Base-by-base conservation (phyloP, 2,329 filamentous ascomycete genomes). In the Aureobasidium sp. region DNA sequence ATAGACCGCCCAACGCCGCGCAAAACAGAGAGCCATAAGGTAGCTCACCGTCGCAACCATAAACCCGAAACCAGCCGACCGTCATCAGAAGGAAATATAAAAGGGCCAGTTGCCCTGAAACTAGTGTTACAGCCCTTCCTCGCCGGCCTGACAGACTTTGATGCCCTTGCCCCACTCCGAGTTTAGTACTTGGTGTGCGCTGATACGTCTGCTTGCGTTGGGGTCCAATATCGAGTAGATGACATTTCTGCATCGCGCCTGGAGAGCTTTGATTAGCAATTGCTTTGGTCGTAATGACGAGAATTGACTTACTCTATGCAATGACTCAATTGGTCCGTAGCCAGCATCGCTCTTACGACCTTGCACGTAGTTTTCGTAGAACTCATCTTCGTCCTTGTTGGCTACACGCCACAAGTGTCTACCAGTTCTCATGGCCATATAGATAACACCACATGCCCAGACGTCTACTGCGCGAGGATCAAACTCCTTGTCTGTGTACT, bases 161-260 rank as follows among this genome's bases (percentile, higher is more conserved):
- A 97, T 97, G 76, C 97, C 93, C 69, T 94, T 90, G 68, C 94
- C 92, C 94, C 94, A 99, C 79, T 99, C 94, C 5, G 93, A 97
- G 77, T 96, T 96, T 71, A 99, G 85, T 63, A 97, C 91, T 78
- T 99, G 94, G 44, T 92, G 93, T 63, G 94, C 93, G 34, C 92
- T 97, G 73, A 99, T 93, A 69, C 94, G 90, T 66, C 94, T 88
- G 63, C 85, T 85, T 29, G 94, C 92, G 73, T 96, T 97, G 34
- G 94, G 94, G 72, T 99, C 94, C 50, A 99, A 83, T 67, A 99
- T 96, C 26, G 92, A 97, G 78, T 99, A 99, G 73, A 99, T 97
- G 70, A 99, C 94, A 70, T 99, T 99, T 65, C 94, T 89, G 77
- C 94, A 99, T 70, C 93, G 91, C 68, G 92, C 92, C 93, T 97